Base-by-base conservation (phyloP, 176 grass and related monocot genomes). In the Oryza nivara region DNA sequence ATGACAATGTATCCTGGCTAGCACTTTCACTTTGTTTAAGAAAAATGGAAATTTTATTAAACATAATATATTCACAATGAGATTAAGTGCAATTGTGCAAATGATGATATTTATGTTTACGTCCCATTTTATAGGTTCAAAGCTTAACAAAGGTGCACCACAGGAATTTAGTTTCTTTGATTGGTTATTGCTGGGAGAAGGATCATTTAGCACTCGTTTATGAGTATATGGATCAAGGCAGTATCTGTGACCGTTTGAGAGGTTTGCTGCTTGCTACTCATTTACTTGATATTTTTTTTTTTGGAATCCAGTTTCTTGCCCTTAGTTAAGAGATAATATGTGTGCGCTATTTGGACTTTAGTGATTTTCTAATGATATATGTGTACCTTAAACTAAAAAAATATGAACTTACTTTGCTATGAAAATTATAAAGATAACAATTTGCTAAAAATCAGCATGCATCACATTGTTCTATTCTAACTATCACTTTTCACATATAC, bases 191-290 rank as follows among this genome's bases (percentile, higher is more conserved):
- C 23, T 65, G 23, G 54, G 80, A 83, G 9, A 44, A 15, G 28
- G 17, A 65, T 32, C 60, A 68, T 14, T 80, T 86, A 61, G 85
- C 85, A 9, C 63, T 87, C 16, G 78, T 86, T 80, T 80, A 86
- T 41, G 76, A 86, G 30, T 28, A 86, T 9, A 44, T 86, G 76
- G 65, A 41, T 73, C 26, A 36, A 16, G 81, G 81, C 16, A 83
- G 15, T 51, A 41, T 86, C 32, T 74, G 51, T 56, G 70, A 87
- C 34, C 47, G 58, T 45, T 7, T 87, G 23, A 87, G 47, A 49
- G 47, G 85, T 81, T 32, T 56, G 63, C 4, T 9, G 47, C 11
- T 49, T 49, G 0, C 47, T 5, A 15, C 11, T 15, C 12, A 41
- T 11, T 1, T 52, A 12, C 52, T 32, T 4, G 1, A 47, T n/a